Base-by-base conservation (phyloP, 352 stramenopile genomes). In the Phytopythium montanum region DNA sequence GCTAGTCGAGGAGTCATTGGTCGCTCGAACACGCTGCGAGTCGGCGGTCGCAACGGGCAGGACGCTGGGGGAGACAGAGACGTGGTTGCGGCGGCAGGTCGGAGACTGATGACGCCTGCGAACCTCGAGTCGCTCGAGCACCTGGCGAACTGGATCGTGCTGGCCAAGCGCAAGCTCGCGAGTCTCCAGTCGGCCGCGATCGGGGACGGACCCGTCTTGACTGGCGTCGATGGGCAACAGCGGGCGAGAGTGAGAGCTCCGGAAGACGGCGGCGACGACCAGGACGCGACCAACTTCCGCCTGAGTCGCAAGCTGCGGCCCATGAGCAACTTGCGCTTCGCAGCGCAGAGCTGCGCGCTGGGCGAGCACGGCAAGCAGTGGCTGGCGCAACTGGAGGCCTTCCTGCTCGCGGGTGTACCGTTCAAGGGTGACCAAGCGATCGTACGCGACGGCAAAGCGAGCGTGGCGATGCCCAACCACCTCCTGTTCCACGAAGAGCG, bases 401-500 rank as follows among this genome's bases (percentile, higher is more conserved):
- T 92, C 23, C 59, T 95, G 18, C 66, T 90, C 18, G 71, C 81
- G 28, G 70, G 66, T 8, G 77, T 86, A 3, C 51, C 57, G 55
- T 87, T 86, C 52, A 88, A 85, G 50, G 21, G 60, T 1, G 57
- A 61, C 0, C 16, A 45, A 7, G 23, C 34, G 4, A 23, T 9
- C 9, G 31, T 25, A 5, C 14, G 51, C 14, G 26, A 16, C 38
- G 23, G 28, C 10, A 64, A 3, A 0, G 19, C 49, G 16, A 39
- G 19, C 31, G 33, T 55, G 29, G 56, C 62, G 33, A 74, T 75
- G 18, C 86, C 86, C 5, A 90, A 76, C 45, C 79, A 90, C 53
- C 66, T 88, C 39, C 60, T 95, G n/a, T 95, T 95, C 60, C 86
- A 95, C 59, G 84, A 80, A 56, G 86, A 95, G 62, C 80, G 86